Base-by-base conservation (phyloP, 169 alveolate species). In the Babesia caballi region DNA sequence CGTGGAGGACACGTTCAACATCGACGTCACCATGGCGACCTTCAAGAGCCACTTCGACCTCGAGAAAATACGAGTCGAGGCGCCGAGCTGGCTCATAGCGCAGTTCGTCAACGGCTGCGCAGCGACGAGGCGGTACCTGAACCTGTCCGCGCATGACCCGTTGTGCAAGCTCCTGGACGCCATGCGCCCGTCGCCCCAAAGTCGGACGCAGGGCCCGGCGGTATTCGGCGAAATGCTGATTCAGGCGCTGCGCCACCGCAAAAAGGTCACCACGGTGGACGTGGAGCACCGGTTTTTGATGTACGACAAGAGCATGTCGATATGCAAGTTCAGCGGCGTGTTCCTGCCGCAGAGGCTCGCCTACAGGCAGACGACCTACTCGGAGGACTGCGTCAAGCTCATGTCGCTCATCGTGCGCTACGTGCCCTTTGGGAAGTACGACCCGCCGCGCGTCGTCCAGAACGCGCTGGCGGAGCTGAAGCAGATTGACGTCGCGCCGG, bases 261-360 rank as follows among this genome's bases (percentile, higher is more conserved):
- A 25, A 46, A 88, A 41, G 63, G 38, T 61, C 0, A 32, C 53
- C 19, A 3, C 53, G 5, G 32, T 76, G 23, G 59, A 70, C 32
- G 52, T 88, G 25, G 91, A 88, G 27, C 83, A 59, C 35, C 63
- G 91, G 68, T 81, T 88, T 74, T 47, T 91, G 47, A 60, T 68
- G 50, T 69, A 73, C 40, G 94, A 90, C 67, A 77, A 78, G 60
- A 91, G 85, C 60, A 70, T 91, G 85, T 88, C 85, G 42, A 81
- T 90, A 42, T 91, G 94, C 66, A 74, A 76, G 38, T 69, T 81
- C 58, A 80, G 92, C 17, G 84, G 59, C 53, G 91, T 86, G 9
- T 92, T 92, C 23, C 86, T 91, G 72, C 95, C 95, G 11, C 95
- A 91, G 77, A 68, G 83, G 42, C 68, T 91, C 33, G 84, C 92